Evolutionary conservation across 768 basidiomycete genomes (phyloP).

Genomic region (Cubamyces lactineus): DNA sequence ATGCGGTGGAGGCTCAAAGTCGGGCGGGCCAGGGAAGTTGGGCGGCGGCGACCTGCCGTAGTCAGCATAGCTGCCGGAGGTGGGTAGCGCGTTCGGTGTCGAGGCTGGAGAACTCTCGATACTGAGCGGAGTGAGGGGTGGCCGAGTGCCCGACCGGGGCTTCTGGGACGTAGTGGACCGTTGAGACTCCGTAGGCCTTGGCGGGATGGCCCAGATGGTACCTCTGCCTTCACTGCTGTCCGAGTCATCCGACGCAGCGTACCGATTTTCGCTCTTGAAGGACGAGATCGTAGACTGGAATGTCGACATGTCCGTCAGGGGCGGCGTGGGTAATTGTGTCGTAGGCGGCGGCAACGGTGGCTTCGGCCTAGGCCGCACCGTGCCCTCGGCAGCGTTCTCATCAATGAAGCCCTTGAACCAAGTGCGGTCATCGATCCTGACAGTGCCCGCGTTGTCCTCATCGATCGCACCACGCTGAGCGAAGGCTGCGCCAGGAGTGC

Average conservation of each 20-base stretch:
- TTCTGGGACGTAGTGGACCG: conserved; percentile 10
- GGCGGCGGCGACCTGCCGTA: conserved; percentile 20
- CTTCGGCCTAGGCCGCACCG: conserved; percentile 13
- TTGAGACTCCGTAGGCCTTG: conserved; percentile 27
- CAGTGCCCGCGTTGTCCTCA: conserved; percentile 16
- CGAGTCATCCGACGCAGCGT: conserved; percentile 46
- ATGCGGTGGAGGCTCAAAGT: conserved; percentile 23
- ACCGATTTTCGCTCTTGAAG: conserved; percentile 20
- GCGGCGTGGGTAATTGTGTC: conserved; percentile 16
- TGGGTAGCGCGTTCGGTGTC: conserved; percentile 7
- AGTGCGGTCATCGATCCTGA: conserved; percentile 16
- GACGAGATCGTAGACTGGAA: conserved; percentile 15
- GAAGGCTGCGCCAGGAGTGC: conserved; percentile 16
- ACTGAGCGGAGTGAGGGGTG: conserved; percentile 32
- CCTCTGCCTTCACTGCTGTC: conserved; percentile 47
- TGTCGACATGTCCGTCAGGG: conserved; percentile 12
- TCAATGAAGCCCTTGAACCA: conserved; percentile 27
- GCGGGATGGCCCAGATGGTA: conserved; percentile 51
- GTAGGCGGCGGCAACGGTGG: conserved; percentile 6
- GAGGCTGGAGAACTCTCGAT: conserved; percentile 31
- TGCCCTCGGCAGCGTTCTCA: conserved; percentile 25
- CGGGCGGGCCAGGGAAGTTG: conserved; percentile 24
- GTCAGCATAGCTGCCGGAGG: conserved; percentile 7
- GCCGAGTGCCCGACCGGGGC: conserved; percentile 16
- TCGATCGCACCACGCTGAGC: conserved; percentile 17